Conservation (phyloP, 371 early-diverging fungal genomes). For the Circinella minor region DNA sequence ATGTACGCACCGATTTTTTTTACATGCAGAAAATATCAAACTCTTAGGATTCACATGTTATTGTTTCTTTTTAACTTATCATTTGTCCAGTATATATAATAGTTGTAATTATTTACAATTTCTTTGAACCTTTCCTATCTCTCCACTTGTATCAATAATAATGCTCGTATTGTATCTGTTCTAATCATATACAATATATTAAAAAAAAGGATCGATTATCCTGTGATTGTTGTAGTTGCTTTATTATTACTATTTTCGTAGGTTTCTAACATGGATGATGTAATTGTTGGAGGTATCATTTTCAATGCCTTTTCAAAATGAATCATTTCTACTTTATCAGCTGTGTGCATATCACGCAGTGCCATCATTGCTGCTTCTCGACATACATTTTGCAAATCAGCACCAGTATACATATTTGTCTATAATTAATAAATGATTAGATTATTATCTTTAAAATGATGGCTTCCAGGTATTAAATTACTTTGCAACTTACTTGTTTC, state of each 20-base stretch:
- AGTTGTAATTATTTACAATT: too few species aligned
- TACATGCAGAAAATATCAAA: too few species aligned
- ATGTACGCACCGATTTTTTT: too few species aligned
- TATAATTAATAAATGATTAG: conserved; percentile 22
- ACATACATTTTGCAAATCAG: conserved; percentile 95
- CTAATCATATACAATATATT: too few species aligned
- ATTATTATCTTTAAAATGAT: too few species aligned
- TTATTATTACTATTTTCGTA: background rate
- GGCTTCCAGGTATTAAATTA: background rate
- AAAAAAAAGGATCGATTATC: too few species aligned
- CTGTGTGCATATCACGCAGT: conserved; percentile 58
- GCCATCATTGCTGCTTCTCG: conserved; percentile 95
- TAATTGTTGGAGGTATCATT: conserved; percentile 25
- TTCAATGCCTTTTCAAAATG: conserved; percentile 23
- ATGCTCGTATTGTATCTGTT: too few species aligned
- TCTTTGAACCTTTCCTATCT: too few species aligned
- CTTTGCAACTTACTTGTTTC: conserved; percentile 36
- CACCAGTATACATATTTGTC: conserved; percentile 94
- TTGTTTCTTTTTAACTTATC: too few species aligned
- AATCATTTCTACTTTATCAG: conserved; percentile 45
- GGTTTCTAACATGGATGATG: conserved; percentile 16
- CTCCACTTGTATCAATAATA: too few species aligned
- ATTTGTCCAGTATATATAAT: too few species aligned
- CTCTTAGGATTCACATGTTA: too few species aligned
- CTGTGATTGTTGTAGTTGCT: background rate